Evolutionary conservation across 1,139 yeast species (phyloP).

Genomic region (Yamadazyma mexicana): DNA sequence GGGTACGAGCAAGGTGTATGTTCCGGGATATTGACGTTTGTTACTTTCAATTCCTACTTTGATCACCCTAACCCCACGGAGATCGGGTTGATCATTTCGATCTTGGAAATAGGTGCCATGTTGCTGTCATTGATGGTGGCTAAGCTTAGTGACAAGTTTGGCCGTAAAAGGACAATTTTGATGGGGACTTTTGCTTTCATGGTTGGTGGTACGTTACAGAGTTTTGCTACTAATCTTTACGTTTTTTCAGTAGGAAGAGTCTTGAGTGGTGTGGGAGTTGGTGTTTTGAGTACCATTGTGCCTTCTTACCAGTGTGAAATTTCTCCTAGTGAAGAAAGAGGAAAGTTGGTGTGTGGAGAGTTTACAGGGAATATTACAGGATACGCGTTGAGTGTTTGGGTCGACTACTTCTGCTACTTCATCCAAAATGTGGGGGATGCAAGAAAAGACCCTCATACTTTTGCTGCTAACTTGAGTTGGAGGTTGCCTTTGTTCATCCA

Average conservation of each 20-base stretch:
- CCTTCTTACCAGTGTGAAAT: constrained; percentile 59
- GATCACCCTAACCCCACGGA: constrained; percentile 45
- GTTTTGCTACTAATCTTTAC: constrained; percentile 43
- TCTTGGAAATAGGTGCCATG: constrained; percentile 55
- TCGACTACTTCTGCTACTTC: constrained; percentile 52
- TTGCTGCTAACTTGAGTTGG: constrained; percentile 52
- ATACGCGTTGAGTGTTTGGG: constrained; percentile 55
- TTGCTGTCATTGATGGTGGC: constrained; percentile 49
- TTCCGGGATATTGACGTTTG: constrained; percentile 65
- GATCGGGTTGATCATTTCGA: constrained; percentile 52
- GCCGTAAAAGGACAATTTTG: constrained; percentile 50
- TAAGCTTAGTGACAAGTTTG: constrained; percentile 43
- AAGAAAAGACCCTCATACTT: constrained; percentile 33
- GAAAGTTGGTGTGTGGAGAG: constrained; percentile 54
- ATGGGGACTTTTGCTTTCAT: constrained; percentile 51
- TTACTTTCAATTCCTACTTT: constrained; percentile 44
- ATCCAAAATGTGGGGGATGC: constrained; percentile 46
- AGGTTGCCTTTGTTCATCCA: constrained; percentile 52
- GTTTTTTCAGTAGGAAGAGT: constrained; percentile 51
- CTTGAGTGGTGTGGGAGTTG: constrained; percentile 54
- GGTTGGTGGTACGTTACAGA: constrained; percentile 51
- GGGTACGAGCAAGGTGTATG: constrained; percentile 94
- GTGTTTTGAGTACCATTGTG: constrained; percentile 51
- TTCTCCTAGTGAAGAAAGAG: constrained; percentile 55
- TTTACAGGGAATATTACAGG: constrained; percentile 56